Percentiles rank a stretch among this genome's conserved stretches.
Evolutionary conservation across 495 filamentous ascomycete species (phyloP).

Genomic region (Parathielavia hyrcaniae): DNA sequence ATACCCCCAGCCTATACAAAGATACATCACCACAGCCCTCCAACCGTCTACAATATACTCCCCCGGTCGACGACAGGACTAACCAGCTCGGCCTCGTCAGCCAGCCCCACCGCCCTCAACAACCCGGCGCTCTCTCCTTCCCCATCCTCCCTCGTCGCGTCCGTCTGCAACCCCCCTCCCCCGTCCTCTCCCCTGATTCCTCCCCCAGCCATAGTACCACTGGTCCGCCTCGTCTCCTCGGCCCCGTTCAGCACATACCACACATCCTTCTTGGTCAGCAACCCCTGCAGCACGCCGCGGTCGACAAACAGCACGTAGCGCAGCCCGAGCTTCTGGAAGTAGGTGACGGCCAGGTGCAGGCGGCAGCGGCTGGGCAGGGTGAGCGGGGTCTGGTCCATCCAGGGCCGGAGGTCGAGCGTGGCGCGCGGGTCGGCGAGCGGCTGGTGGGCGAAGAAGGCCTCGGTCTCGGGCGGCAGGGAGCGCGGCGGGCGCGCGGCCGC

Average conservation of each 20-base stretch:
- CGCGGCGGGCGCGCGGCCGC: conserved; percentile 48
- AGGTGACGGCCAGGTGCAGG: conserved; percentile 73
- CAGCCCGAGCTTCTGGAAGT: conserved; percentile 90
- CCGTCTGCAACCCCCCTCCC: conserved; percentile 1
- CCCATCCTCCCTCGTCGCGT: conserved; percentile 23
- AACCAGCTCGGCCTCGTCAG: conserved; percentile 16
- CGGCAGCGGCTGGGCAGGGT: conserved; percentile 70
- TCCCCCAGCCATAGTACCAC: conserved; percentile 14
- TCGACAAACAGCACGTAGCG: conserved; percentile 85
- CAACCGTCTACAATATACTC: conserved; percentile 32
- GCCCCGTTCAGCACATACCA: conserved; percentile 85
- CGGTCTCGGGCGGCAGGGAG: conserved; percentile 60
- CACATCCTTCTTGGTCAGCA: conserved; percentile 98
- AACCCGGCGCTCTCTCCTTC: conserved; percentile 29
- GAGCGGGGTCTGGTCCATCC: conserved; percentile 98
- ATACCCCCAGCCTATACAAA: neutral
- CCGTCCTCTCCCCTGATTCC: conserved; percentile 2
- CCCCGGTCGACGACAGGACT: conserved; percentile 23
- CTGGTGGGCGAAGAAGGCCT: conserved; percentile 78
- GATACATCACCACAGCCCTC: neutral
- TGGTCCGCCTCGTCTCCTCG: conserved; percentile 50
- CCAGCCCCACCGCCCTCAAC: conserved; percentile 15
- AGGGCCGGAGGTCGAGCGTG: conserved; percentile 81
- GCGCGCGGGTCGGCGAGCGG: conserved; percentile 70
- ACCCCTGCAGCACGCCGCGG: conserved; percentile 69